Conservation (phyloP, 345 rosid species). For the Populus davidiana region DNA sequence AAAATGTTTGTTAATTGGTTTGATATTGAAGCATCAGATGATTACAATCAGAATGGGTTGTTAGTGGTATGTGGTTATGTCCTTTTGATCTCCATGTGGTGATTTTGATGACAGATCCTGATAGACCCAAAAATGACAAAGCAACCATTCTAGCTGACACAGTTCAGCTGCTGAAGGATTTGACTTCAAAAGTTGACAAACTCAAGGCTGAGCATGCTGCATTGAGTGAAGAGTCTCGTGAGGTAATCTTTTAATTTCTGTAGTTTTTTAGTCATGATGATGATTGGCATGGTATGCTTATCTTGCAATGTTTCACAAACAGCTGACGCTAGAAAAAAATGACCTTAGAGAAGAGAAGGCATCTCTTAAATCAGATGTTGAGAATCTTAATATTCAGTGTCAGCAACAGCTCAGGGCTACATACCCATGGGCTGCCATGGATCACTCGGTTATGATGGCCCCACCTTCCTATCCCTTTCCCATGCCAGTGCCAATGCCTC, state of each 20-base stretch:
- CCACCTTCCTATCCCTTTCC: constrained; percentile 68
- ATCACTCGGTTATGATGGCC: constrained; percentile 75
- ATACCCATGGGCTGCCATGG: constrained; percentile 65
- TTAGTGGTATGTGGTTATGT: neutral
- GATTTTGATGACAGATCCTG: constrained; percentile 57
- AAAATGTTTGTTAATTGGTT: neutral
- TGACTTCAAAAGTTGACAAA: constrained; percentile 70
- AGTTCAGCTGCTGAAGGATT: constrained; percentile 74
- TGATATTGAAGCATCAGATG: neutral
- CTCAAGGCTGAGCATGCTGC: constrained; percentile 65
- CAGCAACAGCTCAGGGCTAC: constrained; percentile 69
- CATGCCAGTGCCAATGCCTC: constrained; percentile 70
- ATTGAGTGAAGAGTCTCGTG: constrained; percentile 75
- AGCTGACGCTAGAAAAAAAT: constrained; percentile 87
- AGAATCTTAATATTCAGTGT: constrained; percentile 65
- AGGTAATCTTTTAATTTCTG: constrained; percentile 42
- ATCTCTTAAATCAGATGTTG: constrained; percentile 68
- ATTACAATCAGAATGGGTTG: neutral
- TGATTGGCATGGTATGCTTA: neutral
- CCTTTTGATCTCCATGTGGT: neutral
- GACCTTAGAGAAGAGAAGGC: constrained; percentile 86
- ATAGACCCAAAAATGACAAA: constrained; percentile 87
- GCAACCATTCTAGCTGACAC: constrained; percentile 78
- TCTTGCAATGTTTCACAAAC: constrained; percentile 10
- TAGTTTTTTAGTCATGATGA: neutral